A percentile compares a stretch with the other conserved stretches of the same genome.
Evolutionary conservation across 139 green algal genomes (phyloP).

Genomic region (Asterochloris erici): DNA sequence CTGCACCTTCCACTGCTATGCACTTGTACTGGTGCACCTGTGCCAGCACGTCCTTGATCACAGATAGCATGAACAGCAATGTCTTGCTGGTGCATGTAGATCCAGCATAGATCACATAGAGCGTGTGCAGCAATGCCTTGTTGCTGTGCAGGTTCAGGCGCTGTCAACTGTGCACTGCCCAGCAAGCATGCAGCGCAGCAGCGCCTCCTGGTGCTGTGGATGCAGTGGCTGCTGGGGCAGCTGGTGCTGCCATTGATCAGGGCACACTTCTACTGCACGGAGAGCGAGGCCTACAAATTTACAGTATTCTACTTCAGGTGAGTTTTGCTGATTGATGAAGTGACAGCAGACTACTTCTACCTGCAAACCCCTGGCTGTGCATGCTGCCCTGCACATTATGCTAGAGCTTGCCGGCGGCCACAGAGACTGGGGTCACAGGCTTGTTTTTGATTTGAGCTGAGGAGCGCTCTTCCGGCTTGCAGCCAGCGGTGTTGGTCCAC

Average conservation of each 20-base stretch:
- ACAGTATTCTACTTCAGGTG: slow-evolving; percentile 78
- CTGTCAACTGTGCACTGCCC: slow-evolving; percentile 2
- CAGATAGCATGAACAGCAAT: neutral
- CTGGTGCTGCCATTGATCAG: slow-evolving; percentile 77
- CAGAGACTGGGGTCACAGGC: too few relatives aligned
- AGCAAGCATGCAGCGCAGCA: slow-evolving; percentile 13
- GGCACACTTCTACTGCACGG: slow-evolving; percentile 86
- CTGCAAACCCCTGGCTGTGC: too few relatives aligned
- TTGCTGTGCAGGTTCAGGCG: neutral
- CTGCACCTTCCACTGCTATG: neutral
- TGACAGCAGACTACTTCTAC: too few relatives aligned
- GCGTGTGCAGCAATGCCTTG: neutral
- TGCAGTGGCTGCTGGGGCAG: slow-evolving; percentile 68
- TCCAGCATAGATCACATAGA: neutral
- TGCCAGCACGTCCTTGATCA: neutral
- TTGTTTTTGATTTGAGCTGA: too few relatives aligned
- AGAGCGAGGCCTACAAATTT: slow-evolving; percentile 76
- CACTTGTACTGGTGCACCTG: neutral
- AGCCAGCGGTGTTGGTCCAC: too few relatives aligned
- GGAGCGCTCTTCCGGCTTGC: too few relatives aligned
- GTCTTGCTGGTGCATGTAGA: neutral
- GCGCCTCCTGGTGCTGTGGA: slow-evolving; percentile 54
- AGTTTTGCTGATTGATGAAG: too few relatives aligned
- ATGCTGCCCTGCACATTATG: too few relatives aligned
- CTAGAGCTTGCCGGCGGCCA: too few relatives aligned